Evolutionary conservation across 768 basidiomycete genomes (phyloP).

Genomic region (Tricholoma flavovirens): DNA sequence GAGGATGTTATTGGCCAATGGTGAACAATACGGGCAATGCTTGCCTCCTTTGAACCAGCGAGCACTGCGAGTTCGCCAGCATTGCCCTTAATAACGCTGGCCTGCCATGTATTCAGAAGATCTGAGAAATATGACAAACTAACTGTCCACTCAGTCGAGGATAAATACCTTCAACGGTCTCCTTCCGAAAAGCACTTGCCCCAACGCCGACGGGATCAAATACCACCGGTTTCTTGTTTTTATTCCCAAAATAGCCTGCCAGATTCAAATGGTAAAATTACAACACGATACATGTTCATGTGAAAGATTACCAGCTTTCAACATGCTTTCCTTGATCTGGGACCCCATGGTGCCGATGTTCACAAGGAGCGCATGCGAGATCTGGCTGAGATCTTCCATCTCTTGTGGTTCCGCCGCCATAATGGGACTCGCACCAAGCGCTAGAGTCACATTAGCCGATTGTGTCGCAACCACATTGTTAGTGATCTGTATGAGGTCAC

Average conservation of each 20-base stretch:
- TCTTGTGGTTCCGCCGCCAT: constrained; percentile 86
- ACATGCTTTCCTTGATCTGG: constrained; percentile 65
- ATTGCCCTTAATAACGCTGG: constrained; percentile 92
- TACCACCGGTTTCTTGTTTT: constrained; percentile 65
- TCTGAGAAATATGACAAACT: constrained; percentile 28
- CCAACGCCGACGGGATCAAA: constrained; percentile 94
- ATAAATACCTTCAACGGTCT: constrained; percentile 30
- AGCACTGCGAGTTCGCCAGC: constrained; percentile 82
- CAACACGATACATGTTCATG: neutral
- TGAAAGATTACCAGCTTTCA: constrained; percentile 51
- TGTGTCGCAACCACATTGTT: constrained; percentile 86
- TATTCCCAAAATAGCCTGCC: constrained; percentile 54
- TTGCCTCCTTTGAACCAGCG: constrained; percentile 69
- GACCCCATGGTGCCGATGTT: constrained; percentile 78
- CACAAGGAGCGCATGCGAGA: constrained; percentile 66
- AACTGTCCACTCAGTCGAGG: neutral
- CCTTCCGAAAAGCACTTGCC: constrained; percentile 67
- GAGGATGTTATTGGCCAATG: neutral
- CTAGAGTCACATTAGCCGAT: constrained; percentile 85
- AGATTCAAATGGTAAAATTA: neutral
- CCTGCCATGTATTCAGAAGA: constrained; percentile 73
- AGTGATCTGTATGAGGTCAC: constrained; percentile 57
- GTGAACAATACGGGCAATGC: neutral
- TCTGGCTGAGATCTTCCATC: constrained; percentile 68
- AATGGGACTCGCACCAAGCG: constrained; percentile 85